phyloP scores from a whole-genome alignment of 306 rosid species.

The Castanea sativa region DNA sequence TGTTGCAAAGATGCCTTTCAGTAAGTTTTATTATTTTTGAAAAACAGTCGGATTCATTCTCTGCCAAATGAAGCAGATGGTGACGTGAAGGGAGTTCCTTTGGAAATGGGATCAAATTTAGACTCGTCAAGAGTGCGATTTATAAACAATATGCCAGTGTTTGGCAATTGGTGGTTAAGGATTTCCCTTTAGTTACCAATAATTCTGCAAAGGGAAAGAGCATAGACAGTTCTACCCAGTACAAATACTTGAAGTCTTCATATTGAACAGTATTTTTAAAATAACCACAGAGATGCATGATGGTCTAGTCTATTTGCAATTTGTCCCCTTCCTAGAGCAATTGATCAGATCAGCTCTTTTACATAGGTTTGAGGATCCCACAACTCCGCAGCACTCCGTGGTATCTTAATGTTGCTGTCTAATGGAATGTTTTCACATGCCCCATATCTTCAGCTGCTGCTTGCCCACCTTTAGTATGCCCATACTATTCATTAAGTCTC shows the following conservation, averaged over 20 bases:
- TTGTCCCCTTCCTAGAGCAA: constrained; percentile 65
- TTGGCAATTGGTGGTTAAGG: constrained; percentile 67
- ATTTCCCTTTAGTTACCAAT: constrained; percentile 42
- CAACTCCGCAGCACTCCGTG: constrained; percentile 52
- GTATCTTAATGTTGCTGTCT: constrained; percentile 43
- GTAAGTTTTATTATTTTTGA: constrained; percentile 61
- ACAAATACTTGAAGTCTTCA: constrained; percentile 56
- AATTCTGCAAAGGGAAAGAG: constrained; percentile 35
- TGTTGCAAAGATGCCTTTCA: constrained; percentile 58
- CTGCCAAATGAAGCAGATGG: constrained; percentile 30
- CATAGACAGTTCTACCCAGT: constrained; percentile 38
- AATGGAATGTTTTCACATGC: constrained; percentile 55
- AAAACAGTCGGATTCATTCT: constrained; percentile 14
- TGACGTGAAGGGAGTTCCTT: constrained; percentile 30
- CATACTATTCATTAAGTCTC: constrained; percentile 46
- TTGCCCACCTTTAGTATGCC: constrained; percentile 84
- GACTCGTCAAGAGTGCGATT: constrained; percentile 45
- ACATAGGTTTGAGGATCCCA: constrained; percentile 64
- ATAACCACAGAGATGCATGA: constrained; percentile 46
- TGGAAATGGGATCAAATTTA: constrained; percentile 30
- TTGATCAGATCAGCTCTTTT: constrained; percentile 66
- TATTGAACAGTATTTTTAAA: constrained; percentile 56
- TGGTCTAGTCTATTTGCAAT: constrained; percentile 44
- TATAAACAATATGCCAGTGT: constrained; percentile 47
- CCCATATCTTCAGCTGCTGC: constrained; percentile 63